Evolutionary conservation across 1,284 basidiomycete species (phyloP).

Genomic region (Paramarasmius palmivorus): DNA sequence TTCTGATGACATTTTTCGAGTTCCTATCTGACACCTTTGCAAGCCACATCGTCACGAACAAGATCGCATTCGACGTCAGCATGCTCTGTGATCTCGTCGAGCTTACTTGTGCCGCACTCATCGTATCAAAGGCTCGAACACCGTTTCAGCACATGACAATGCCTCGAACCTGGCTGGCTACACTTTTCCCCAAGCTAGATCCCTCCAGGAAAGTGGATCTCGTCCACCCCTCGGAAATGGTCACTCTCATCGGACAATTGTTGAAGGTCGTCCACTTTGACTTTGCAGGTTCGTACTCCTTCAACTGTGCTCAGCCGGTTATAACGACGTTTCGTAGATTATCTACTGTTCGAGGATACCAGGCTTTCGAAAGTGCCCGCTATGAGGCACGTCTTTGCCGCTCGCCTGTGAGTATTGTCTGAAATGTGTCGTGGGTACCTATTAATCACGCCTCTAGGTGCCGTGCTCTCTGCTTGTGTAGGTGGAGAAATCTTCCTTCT

Average conservation of each 20-base stretch:
- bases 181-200: conserved; percentile 1
- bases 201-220: not conserved
- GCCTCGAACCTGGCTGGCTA: conserved; percentile 1
- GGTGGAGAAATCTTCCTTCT: not conserved
- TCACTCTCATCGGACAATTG: not conserved
- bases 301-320: not conserved
- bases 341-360: not conserved
- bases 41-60: not conserved
- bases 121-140: not conserved
- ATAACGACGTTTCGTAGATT: not conserved
- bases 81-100: conserved; percentile 1
- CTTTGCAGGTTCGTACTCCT: not conserved
- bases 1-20: not conserved
- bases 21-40: too few species aligned
- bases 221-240: not conserved
- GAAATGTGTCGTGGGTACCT: too few species aligned
- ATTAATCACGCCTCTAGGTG: not conserved
- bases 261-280: not conserved
- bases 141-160: conserved; percentile 2
- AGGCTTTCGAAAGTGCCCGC: not conserved
- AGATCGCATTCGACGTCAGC: conserved; percentile 1
- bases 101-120: not conserved
- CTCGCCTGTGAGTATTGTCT: not conserved
- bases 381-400: not conserved
- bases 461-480: conserved; percentile 1